Percentiles rank a stretch among this genome's conserved stretches.
phyloP scores from a whole-genome alignment of 208 protist genomes.

The Strigomonas oncopelti region DNA sequence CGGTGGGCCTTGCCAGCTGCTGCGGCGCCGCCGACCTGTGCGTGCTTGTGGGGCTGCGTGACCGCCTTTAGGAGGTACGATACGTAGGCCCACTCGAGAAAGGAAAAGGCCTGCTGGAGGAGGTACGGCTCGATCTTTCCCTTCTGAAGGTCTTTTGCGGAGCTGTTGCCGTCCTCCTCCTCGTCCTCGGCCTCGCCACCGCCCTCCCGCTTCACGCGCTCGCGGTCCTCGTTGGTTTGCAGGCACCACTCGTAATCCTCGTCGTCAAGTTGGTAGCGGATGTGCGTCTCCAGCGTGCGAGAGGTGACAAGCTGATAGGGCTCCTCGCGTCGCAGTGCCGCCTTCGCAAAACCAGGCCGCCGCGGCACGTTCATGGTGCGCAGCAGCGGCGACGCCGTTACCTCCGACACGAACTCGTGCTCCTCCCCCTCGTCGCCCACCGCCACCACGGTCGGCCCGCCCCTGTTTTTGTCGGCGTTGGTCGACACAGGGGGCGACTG shows the following conservation, averaged over 20 bases:
- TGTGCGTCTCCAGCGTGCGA: slow-evolving; percentile 37
- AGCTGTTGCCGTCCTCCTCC: not conserved
- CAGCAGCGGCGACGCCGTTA: slow-evolving; percentile 14
- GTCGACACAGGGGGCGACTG: not conserved
- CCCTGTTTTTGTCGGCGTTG: not conserved
- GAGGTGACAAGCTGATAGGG: slow-evolving; percentile 52
- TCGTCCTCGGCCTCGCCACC: not conserved
- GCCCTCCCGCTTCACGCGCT: not conserved
- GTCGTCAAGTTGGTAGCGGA: slow-evolving; percentile 61
- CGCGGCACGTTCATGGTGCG: not conserved
- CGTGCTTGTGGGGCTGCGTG: slow-evolving; percentile 4
- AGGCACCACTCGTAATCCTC: slow-evolving; percentile 70
- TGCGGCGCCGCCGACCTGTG: not conserved
- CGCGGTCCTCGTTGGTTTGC: slow-evolving; percentile 2
- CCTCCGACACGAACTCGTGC: not conserved
- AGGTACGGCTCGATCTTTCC: slow-evolving; percentile 19
- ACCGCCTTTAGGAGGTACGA: slow-evolving; percentile 29
- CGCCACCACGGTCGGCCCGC: not conserved
- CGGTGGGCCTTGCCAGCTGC: not conserved
- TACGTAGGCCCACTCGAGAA: slow-evolving; percentile 66
- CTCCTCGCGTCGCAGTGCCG: slow-evolving; percentile 18
- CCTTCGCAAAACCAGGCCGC: slow-evolving; percentile 30
- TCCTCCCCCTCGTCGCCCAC: slow-evolving; percentile 7
- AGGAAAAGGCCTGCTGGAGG: slow-evolving; percentile 50
- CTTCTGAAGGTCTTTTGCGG: slow-evolving; percentile 6